Percentiles rank a stretch among this genome's conserved stretches.
These are phyloP conservation scores for Smallanthus sonchifolius DNA, from an alignment of 129 eudicot species.

Conservation along the genomic window DNA sequence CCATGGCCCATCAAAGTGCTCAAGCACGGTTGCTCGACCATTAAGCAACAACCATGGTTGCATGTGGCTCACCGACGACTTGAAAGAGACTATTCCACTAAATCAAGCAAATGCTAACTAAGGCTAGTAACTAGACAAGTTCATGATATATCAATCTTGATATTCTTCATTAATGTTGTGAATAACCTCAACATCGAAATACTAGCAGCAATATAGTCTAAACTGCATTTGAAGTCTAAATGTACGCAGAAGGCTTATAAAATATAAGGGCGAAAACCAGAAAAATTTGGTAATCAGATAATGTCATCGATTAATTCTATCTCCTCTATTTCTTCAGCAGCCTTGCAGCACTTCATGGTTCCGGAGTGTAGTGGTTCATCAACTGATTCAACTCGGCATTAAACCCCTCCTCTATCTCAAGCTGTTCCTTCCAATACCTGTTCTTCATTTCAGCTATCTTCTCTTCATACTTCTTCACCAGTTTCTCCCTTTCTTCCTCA, in stretches of 20 bases:
- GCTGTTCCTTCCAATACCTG: conserved; percentile 10
- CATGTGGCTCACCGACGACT: no score
- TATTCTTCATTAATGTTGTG: not conserved
- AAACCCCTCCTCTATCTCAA: conserved; percentile 1
- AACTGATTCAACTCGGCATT: conserved; percentile 3
- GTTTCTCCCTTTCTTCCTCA: conserved; percentile 27
- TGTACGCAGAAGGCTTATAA: not conserved
- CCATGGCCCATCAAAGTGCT: no score
- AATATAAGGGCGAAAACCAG: not conserved
- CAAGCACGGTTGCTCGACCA: no score
- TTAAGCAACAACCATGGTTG: no score
- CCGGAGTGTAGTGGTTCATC: not conserved
- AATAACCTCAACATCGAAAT: not conserved
- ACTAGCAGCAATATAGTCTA: not conserved
- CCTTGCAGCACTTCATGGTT: not conserved
- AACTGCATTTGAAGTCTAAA: not conserved
- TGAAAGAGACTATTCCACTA: not conserved
- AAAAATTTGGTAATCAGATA: not conserved
- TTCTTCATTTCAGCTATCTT: conserved; percentile 7
- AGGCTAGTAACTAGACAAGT: not conserved
- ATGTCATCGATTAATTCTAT: not conserved
- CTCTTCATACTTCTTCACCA: conserved; percentile 3
- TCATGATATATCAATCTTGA: not conserved
- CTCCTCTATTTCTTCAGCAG: not conserved
- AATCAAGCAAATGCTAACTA: not conserved